Evolutionary conservation across 257 asterid genomes (phyloP), one percentile per base, ranked within the genome.

Genomic region (Capsicum baccatum): DNA sequence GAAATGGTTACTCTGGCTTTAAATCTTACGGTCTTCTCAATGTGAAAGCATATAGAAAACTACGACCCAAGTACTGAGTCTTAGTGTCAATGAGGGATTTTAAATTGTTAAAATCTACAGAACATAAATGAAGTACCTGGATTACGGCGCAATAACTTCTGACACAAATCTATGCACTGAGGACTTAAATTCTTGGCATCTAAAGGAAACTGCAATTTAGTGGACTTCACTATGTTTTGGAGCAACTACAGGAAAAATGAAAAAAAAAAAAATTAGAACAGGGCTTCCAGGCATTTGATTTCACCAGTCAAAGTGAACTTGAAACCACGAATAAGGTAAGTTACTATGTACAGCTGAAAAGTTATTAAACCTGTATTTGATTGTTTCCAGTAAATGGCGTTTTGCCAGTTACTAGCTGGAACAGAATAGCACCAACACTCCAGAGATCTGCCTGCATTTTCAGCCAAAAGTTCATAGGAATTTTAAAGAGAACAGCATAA

Each of bases 391-490:
- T 94, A 87, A 87, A 95, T 55, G 99, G 99, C 47, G 99, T 92
- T 89, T 87, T 94, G 33, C 99, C 98, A 12, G 92, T 92, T 71
- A 93, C 97, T 84, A 95, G 92, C 89, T 95, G 99, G 90, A 89
- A 95, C 47, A 95, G 88, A 88, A 95, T 94, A 87, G 95, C 89
- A 79, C 99, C 99, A 78, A 95, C 97, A 85, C 99, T 95, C 99
- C 99, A 95, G 86, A 95, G 94, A 92, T 95, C 98, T 92, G 99
- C 99, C 97, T 95, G 97, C 58, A 68, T 83, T 87, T 85, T 84
- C 54, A 70, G 81, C 83, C 70, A 85, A 81, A 83, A 84, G 67
- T 91, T 82, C 90, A 80, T 80, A 82, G 39, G 76, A 21, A 74
- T 83, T 68, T 85, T 79, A 78, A 8, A 70, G 70, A 85, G 48